Conservation (phyloP, 2,329 filamentous ascomycete species). For the Neofusicoccum cordaticola region DNA sequence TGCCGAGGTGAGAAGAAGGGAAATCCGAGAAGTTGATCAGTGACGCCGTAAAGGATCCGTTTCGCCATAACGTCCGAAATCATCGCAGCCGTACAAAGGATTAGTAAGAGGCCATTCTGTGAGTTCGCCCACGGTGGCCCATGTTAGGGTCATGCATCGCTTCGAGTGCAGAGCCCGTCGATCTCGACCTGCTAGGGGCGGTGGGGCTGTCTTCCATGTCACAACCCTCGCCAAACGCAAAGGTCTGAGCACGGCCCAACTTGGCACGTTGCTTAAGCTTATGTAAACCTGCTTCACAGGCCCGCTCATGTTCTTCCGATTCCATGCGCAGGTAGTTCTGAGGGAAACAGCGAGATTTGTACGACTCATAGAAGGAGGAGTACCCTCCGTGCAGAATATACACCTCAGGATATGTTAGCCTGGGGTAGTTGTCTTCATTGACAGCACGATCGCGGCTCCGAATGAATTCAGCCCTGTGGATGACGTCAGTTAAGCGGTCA, state of each 20-base stretch:
- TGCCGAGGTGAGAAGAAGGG: conserved; percentile 12
- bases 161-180: conserved; percentile 29
- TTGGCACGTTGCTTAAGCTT: conserved; percentile 88
- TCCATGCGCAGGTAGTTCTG: conserved; percentile 98
- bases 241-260: conserved; percentile 84
- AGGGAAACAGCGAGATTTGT: conserved; percentile 80
- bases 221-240: conserved; percentile 77
- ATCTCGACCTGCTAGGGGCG: conserved; percentile 33
- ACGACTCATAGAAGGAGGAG: conserved; percentile 81
- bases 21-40: conserved; percentile 30
- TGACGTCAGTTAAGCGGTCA: conserved; percentile 23
- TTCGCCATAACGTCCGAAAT: conserved; percentile 27
- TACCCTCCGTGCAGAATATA: conserved; percentile 98
- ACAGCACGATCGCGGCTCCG: conserved; percentile 81
- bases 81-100: conserved; percentile 16
- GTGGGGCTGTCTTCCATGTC: conserved; percentile 64
- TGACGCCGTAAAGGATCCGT: conserved; percentile 35
- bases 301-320: conserved; percentile 83
- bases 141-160: conserved; percentile 20
- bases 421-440: conserved; percentile 84
- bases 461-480: conserved; percentile 71
- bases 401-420: conserved; percentile 90
- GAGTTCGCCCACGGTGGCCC: conserved; percentile 19
- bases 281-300: conserved; percentile 91
- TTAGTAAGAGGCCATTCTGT: conserved; percentile 40